phyloP scores from a whole-genome alignment of 768 basidiomycete genomes.

The Leccinum barrowsii region DNA sequence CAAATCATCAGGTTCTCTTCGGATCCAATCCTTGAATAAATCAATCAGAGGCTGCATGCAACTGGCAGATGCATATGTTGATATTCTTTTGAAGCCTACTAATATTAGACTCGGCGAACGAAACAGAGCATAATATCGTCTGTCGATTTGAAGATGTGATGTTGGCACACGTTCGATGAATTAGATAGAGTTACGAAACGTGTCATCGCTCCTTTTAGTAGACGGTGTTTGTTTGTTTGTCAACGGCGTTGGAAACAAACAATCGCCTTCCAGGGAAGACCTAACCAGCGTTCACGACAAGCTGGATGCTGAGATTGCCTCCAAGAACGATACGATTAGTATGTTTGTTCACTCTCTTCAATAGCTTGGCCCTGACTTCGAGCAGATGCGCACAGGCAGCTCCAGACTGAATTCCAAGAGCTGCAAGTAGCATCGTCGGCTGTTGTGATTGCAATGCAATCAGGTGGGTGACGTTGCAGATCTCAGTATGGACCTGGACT shows the following conservation, averaged over 20 bases:
- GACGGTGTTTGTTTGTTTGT: background rate
- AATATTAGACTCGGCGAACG: too few relatives aligned
- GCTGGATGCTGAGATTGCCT: conserved; percentile 46
- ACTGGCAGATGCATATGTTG: background rate
- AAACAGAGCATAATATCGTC: too few relatives aligned
- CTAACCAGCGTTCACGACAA: conserved; percentile 51
- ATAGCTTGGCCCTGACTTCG: background rate
- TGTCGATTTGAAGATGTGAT: too few relatives aligned
- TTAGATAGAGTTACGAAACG: too few relatives aligned
- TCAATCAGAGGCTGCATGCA: too few relatives aligned
- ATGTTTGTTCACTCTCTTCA: conserved; percentile 8
- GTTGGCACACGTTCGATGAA: too few relatives aligned
- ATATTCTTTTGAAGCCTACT: too few relatives aligned
- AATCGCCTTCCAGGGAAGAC: conserved; percentile 4
- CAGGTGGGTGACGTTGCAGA: conserved; percentile 38
- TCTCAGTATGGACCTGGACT: background rate
- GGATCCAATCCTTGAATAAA: too few relatives aligned
- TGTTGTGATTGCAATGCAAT: conserved; percentile 55
- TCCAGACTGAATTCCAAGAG: conserved; percentile 59
- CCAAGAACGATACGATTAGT: conserved; percentile 62
- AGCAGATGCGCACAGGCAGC: conserved; percentile 54
- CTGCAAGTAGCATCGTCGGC: conserved; percentile 52
- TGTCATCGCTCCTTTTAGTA: too few relatives aligned
- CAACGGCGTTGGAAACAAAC: conserved; percentile 17
- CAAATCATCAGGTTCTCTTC: too few relatives aligned